Percentiles rank a stretch among this genome's conserved stretches.
Conservation (phyloP, 768 basidiomycete genomes). For the Mrakia hoshinonis region DNA sequence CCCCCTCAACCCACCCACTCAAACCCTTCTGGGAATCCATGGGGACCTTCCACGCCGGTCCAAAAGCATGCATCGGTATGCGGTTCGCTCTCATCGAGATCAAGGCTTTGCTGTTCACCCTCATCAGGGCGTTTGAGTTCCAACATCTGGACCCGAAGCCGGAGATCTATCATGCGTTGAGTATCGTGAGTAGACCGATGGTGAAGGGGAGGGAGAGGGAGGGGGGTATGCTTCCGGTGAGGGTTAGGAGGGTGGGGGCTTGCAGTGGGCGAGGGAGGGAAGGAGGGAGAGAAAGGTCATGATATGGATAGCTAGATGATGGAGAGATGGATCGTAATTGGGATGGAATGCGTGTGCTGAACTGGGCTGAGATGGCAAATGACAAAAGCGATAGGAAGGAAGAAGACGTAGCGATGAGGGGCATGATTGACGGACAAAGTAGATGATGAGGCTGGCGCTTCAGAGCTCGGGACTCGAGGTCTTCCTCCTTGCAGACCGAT, state of each 20-base stretch:
- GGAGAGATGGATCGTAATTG: too few relatives aligned
- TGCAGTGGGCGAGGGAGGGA: too few relatives aligned
- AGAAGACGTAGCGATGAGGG: too few relatives aligned
- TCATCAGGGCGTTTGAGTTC: slow-evolving; percentile 39
- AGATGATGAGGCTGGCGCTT: too few relatives aligned
- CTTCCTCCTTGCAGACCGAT: too few relatives aligned
- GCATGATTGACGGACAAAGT: too few relatives aligned
- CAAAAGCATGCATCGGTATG: slow-evolving; percentile 37
- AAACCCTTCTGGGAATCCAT: slow-evolving; percentile 41
- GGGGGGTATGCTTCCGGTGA: not conserved
- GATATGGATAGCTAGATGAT: too few relatives aligned
- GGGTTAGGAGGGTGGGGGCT: not conserved
- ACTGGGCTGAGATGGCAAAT: too few relatives aligned
- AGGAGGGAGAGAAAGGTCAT: not conserved
- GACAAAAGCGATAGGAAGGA: too few relatives aligned
- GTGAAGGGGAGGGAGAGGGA: not conserved
- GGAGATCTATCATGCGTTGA: slow-evolving; percentile 27
- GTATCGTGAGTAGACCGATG: not conserved
- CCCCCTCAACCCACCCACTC: slow-evolving; percentile 31
- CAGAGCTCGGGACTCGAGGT: too few relatives aligned
- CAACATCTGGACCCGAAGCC: slow-evolving; percentile 35
- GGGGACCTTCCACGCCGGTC: slow-evolving; percentile 40
- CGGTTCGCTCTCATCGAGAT: slow-evolving; percentile 42
- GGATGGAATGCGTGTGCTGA: too few relatives aligned
- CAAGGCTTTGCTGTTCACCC: slow-evolving; percentile 39